These are phyloP conservation scores for Nothopassalora personata DNA, from an alignment of 2,329 filamentous ascomycete species.

Conservation along the genomic window DNA sequence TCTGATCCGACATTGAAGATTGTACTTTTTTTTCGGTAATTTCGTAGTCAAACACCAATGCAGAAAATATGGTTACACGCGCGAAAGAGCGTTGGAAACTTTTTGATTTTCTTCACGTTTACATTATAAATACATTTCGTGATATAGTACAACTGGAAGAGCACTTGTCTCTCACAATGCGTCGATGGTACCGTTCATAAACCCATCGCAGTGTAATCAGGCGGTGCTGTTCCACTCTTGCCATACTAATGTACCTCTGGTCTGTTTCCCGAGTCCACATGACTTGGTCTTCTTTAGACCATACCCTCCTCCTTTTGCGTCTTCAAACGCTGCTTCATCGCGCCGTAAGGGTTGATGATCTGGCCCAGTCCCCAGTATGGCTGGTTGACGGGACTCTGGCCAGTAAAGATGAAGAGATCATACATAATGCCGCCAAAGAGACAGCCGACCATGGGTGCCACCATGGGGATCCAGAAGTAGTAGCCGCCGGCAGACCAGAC, in stretches of 20 bases:
- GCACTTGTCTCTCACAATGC: background rate
- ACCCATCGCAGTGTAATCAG: background rate
- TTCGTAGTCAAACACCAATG: background rate
- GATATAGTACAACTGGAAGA: background rate
- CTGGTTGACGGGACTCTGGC: conserved; percentile 57
- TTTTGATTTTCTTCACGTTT: background rate
- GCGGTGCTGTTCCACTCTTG: background rate
- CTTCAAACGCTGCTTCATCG: conserved; percentile 19
- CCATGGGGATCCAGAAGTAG: conserved; percentile 65
- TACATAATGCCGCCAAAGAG: conserved; percentile 62
- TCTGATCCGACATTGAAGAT: background rate
- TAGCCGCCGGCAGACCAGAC: conserved; percentile 60
- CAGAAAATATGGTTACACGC: background rate
- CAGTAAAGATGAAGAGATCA: conserved; percentile 62
- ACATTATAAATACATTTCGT: background rate
- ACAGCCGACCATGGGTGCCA: conserved; percentile 59
- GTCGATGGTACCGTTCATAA: background rate
- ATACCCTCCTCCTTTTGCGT: conserved; percentile 27
- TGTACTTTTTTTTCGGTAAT: background rate
- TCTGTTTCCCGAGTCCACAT: background rate
- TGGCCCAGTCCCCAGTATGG: conserved; percentile 41
- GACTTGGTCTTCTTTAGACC: conserved; percentile 14
- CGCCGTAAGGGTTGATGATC: conserved; percentile 21
- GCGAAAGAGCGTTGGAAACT: background rate
- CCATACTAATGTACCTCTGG: background rate